Evolutionary conservation across 305 asterid genomes (phyloP).

Genomic region (Fraxinus baroniana): DNA sequence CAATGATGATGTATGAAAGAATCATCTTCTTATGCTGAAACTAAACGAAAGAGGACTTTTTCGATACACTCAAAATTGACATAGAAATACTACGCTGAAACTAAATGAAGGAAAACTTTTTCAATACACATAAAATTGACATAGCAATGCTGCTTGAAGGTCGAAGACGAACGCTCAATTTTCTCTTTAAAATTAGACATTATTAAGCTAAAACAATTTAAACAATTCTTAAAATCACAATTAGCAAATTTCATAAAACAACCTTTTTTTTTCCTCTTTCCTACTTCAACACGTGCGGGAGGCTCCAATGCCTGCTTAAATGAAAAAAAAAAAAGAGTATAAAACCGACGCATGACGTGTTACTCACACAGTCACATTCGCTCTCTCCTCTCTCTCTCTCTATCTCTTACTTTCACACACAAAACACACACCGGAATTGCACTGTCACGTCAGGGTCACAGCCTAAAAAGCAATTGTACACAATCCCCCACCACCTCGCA

Average conservation of each 20-base stretch:
- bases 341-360: background rate
- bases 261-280: background rate
- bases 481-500: slow-evolving; percentile 21
- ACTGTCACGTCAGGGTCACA: slow-evolving; percentile 9
- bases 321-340: no score
- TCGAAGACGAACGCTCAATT: background rate
- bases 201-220: background rate
- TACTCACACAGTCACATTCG: background rate
- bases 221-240: background rate
- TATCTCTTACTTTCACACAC: background rate
- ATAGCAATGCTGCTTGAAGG: background rate
- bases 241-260: background rate
- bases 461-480: background rate
- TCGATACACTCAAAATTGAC: background rate
- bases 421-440: background rate
- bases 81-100: background rate
- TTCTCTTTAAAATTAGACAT: background rate
- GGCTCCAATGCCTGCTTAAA: background rate
- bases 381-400: background rate
- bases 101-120: no score
- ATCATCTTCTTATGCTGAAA: background rate
- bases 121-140: background rate
- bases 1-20: background rate
- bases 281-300: background rate
- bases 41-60: background rate